Conservation (phyloP, 345 rosid genomes). For the Arabidopsis suecica region DNA sequence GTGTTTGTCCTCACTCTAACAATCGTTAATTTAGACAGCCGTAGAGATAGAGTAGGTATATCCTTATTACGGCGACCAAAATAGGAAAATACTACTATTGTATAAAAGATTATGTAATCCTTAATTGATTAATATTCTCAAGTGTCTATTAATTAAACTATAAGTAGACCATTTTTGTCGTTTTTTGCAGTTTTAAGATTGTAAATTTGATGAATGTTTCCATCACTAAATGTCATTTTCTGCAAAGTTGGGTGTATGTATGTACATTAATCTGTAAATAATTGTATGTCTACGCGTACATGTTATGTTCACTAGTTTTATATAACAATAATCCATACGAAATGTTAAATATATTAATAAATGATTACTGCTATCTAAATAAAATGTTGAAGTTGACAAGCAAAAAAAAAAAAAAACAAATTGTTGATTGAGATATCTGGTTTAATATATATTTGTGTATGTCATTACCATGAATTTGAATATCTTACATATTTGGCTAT, state of each 20-base stretch:
- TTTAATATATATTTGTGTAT: no score
- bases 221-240: conserved; percentile 20
- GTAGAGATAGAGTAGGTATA: conserved; percentile 22
- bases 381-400: conserved; percentile 6
- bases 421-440: not conserved
- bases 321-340: not conserved
- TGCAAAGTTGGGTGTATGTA: conserved; percentile 41
- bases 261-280: conserved; percentile 31
- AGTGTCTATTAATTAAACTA: conserved; percentile 5
- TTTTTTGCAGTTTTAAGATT: not conserved
- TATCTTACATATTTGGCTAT: no score
- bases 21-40: conserved; percentile 35
- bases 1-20: conserved; percentile 46
- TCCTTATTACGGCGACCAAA: conserved; percentile 42
- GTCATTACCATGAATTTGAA: not conserved
- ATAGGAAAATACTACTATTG: conserved; percentile 24
- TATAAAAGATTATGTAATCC: conserved; percentile 19
- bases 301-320: not conserved
- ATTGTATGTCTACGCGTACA: conserved; percentile 37
- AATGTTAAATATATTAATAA: not conserved
- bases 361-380: not conserved
- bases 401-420: not conserved
- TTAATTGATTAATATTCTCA: conserved; percentile 4
- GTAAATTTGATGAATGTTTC: conserved; percentile 23
- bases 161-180: conserved; percentile 37